These are phyloP conservation scores for Chlamydomonas sphaeroides DNA, from an alignment of 139 green algal species.

Conservation along the genomic window DNA sequence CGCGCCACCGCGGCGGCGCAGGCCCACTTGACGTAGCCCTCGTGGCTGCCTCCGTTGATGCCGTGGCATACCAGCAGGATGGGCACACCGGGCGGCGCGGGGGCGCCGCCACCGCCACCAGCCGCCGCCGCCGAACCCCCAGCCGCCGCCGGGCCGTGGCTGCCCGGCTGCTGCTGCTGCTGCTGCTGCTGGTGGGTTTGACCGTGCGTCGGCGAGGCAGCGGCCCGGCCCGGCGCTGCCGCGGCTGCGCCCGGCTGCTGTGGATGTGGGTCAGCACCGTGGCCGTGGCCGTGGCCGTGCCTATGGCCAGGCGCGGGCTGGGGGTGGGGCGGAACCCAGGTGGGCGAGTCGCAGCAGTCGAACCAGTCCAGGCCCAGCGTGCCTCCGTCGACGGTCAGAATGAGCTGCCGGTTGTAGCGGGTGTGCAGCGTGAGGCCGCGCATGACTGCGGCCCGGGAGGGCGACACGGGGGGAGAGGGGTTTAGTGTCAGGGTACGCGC, in stretches of 20 bases:
- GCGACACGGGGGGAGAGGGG: background rate
- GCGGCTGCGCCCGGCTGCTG: no score
- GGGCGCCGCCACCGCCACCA: no score
- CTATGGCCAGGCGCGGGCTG: no score
- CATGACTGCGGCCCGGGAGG: background rate
- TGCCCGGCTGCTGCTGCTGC: no score
- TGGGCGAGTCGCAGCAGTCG: slow-evolving; percentile 44
- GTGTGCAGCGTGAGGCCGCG: slow-evolving; percentile 17
- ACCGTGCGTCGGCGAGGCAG: no score
- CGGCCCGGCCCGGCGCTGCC: no score
- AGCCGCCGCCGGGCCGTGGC: no score
- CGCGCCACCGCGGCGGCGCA: slow-evolving; percentile 50
- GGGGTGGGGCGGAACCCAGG: background rate
- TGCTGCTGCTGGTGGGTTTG: no score
- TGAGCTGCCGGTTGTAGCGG: slow-evolving; percentile 60
- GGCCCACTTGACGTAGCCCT: slow-evolving; percentile 80
- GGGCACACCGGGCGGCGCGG: slow-evolving; percentile 23
- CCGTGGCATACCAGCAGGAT: slow-evolving; percentile 70
- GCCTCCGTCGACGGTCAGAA: slow-evolving; percentile 65
- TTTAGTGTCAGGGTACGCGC: no score
- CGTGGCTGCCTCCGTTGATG: slow-evolving; percentile 70
- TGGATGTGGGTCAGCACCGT: no score
- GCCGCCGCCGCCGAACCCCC: no score
- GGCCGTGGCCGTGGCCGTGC: no score
- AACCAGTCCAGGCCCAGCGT: slow-evolving; percentile 80